phyloP scores from a whole-genome alignment of 2,329 filamentous ascomycete genomes.

The Xylariales sp. region DNA sequence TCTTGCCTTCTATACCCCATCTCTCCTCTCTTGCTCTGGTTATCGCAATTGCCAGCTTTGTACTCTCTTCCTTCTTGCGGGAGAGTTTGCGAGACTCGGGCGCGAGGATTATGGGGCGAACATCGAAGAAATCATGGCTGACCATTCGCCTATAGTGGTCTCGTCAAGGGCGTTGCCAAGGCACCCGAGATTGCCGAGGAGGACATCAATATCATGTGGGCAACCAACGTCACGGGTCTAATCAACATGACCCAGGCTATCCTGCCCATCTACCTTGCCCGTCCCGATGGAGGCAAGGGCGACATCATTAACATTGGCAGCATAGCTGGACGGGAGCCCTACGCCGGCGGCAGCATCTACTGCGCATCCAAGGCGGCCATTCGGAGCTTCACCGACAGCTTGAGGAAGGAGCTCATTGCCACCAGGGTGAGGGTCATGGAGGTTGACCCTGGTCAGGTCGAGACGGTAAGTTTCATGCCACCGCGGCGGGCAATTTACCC shows the following conservation, averaged over 20 bases:
- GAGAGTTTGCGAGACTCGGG: no score
- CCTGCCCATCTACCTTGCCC: slow-evolving; percentile 75
- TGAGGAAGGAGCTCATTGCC: slow-evolving; percentile 67
- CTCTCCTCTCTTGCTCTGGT: no score
- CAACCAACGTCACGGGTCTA: slow-evolving; percentile 89
- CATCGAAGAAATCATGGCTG: no score
- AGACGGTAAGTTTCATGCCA: slow-evolving; percentile 43
- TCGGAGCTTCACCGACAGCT: slow-evolving; percentile 65
- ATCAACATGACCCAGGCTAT: slow-evolving; percentile 96
- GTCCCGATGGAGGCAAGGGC: slow-evolving; percentile 69
- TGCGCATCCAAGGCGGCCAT: slow-evolving; percentile 76
- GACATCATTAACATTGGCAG: slow-evolving; percentile 91
- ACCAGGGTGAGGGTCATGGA: slow-evolving; percentile 68
- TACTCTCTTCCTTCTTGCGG: no score
- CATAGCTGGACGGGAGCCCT: slow-evolving; percentile 57
- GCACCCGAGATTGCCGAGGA: slow-evolving; percentile 77
- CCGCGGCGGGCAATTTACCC: no score
- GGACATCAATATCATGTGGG: slow-evolving; percentile 84
- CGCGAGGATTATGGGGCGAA: no score
- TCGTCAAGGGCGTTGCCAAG: slow-evolving; percentile 83
- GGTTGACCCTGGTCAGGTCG: slow-evolving; percentile 74
- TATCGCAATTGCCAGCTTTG: no score
- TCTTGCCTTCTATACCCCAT: no score
- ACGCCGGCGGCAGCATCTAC: slow-evolving; percentile 71
- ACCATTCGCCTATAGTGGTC: slow-evolving; percentile 62